A percentile compares a stretch with the other conserved stretches of the same genome.
phyloP scores from a whole-genome alignment of 306 rosid genomes.

The Rosa lucieae region DNA sequence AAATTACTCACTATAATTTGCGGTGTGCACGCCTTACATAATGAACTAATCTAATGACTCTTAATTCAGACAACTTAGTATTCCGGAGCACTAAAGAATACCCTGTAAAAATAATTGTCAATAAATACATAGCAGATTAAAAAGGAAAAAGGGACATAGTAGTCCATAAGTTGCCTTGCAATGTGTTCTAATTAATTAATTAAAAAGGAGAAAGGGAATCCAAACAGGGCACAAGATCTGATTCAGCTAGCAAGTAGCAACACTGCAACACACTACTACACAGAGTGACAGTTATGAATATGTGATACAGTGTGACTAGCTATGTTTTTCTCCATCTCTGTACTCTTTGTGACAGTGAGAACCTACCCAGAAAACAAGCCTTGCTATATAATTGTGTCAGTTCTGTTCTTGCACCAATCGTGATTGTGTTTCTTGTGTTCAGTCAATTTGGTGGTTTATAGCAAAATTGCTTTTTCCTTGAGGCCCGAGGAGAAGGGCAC shows the following conservation, averaged over 20 bases:
- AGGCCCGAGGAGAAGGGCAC: neutral
- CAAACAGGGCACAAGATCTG: slow-evolving; percentile 14
- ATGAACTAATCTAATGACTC: neutral
- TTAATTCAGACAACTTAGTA: neutral
- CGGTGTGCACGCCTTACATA: neutral
- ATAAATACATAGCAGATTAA: too few relatives aligned
- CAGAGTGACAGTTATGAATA: neutral
- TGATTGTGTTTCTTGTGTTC: neutral
- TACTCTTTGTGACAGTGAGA: neutral
- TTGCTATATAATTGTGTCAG: neutral
- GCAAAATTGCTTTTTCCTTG: neutral
- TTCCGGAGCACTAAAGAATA: neutral
- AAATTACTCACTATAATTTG: neutral
- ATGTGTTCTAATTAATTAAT: neutral
- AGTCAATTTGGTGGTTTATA: slow-evolving; percentile 3
- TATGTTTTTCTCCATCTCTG: neutral
- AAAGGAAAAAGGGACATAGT: neutral
- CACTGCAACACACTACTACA: neutral
- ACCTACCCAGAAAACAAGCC: neutral
- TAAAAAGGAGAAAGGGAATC: slow-evolving; percentile 6
- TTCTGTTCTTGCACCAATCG: neutral
- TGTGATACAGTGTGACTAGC: neutral
- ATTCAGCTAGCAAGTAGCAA: neutral
- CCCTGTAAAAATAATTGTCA: neutral
- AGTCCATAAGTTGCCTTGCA: neutral